Base-by-base conservation (phyloP, 352 stramenopile genomes). In the Pythium periplocum region DNA sequence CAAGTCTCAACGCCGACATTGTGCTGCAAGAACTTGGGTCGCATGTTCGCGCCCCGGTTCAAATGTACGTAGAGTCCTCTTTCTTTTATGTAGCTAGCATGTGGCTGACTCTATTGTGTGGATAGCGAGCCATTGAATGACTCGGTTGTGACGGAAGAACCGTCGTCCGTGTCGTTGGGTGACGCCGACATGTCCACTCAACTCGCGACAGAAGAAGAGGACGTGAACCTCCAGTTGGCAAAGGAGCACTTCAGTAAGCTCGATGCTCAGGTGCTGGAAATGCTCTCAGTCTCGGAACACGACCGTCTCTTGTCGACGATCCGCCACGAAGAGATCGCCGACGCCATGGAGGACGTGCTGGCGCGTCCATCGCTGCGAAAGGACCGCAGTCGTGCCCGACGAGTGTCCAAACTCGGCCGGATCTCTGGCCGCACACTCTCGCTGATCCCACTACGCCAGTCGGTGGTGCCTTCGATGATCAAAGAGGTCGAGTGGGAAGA, bases 331-430 rank as follows among this genome's bases (percentile, higher is more conserved):
- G 65, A 73, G 38, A 87, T 92, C 47, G 78, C 82, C 31, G 74
- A 90, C 41, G 82, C 82, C 2, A 89, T 92, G 75, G 82, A 92
- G 51, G 67, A 80, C 37, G 61, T 86, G 40, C 59, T 92, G 30
- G 76, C 82, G 11, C 67, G 83, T 36, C 69, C 77, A 36, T 92
- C 79, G 3, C 36, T 72, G 39, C 71, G 79, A 46, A 78, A 83
- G 51, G 71, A 83, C 17, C 77, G 76, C 42, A 82, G 76, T 34
- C 63, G 83, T 12, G 82, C 82, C 8, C 69, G 78, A 10, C 59
- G 82, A 2, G 57, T 87, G 4, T 88, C 82, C 39, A 75, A 79
- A 11, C 57, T 90, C 4, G 77, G 72, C 8, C 68, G 81, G 41
- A 77, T 86, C 35, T 73, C 73, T 1, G 76, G 65, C 2, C 71